phyloP scores from a whole-genome alignment of 2,329 filamentous ascomycete genomes.

The Cytospora paraplurivora region DNA sequence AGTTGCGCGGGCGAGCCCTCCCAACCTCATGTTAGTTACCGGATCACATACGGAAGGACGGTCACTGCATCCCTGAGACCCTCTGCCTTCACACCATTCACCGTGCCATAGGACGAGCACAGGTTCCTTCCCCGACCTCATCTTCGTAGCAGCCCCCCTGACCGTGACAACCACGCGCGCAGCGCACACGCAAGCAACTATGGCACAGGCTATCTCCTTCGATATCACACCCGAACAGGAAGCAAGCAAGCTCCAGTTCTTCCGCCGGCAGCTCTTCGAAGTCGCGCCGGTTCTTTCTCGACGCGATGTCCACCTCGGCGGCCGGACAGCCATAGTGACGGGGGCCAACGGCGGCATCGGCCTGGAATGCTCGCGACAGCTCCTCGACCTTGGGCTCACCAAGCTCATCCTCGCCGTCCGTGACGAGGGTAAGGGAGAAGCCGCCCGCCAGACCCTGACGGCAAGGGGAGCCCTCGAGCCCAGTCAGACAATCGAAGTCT shows the following conservation, averaged over 20 bases:
- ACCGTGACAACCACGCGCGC: not conserved
- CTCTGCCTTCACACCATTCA: no score
- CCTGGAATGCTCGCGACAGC: constrained; percentile 40
- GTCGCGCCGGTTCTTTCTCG: not conserved
- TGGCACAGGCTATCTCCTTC: not conserved
- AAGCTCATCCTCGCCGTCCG: constrained; percentile 43
- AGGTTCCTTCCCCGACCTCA: not conserved
- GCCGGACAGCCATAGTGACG: constrained; percentile 43
- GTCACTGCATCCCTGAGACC: no score
- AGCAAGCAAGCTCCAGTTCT: constrained; percentile 10
- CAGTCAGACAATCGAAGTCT: constrained; percentile 39
- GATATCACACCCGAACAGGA: constrained; percentile 7
- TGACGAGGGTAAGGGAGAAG: constrained; percentile 32
- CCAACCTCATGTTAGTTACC: no score
- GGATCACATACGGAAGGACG: no score
- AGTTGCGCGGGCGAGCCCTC: no score
- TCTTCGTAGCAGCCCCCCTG: not conserved
- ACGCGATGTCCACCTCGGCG: constrained; percentile 16
- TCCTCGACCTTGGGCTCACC: constrained; percentile 38
- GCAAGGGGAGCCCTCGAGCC: constrained; percentile 29
- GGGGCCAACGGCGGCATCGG: constrained; percentile 44
- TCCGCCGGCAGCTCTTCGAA: constrained; percentile 3
- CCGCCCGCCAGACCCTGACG: constrained; percentile 28
- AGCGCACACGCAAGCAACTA: not conserved
- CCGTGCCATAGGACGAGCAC: no score